A percentile compares a stretch with the other conserved stretches of the same genome.
phyloP scores from a whole-genome alignment of 2,329 filamentous ascomycete genomes.

The Ophiostoma novo-ulmi region DNA sequence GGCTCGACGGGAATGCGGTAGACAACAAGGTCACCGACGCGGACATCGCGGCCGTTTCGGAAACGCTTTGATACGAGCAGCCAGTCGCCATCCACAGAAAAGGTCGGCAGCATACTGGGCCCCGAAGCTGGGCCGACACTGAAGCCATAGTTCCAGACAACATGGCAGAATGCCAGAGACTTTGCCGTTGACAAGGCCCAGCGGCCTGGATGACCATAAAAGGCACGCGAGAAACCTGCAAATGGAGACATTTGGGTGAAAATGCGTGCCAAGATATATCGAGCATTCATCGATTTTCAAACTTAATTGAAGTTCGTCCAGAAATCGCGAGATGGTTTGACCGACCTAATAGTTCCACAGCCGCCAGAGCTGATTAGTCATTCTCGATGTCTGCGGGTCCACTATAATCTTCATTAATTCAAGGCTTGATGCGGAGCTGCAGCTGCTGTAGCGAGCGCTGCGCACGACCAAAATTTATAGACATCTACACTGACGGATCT shows the following conservation, averaged over 20 bases:
- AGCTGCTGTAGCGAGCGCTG: not conserved
- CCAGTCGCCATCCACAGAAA: constrained; percentile 61
- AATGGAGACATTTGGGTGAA: constrained; percentile 26
- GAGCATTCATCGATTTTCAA: not conserved
- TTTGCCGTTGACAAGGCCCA: constrained; percentile 45
- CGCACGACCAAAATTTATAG: not conserved
- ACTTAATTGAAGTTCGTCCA: no score
- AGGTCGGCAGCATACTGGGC: constrained; percentile 85
- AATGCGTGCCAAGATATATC: not conserved
- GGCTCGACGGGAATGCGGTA: constrained; percentile 69
- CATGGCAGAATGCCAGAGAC: constrained; percentile 44
- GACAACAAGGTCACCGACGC: constrained; percentile 78
- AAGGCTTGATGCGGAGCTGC: constrained; percentile 1
- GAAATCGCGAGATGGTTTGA: not conserved
- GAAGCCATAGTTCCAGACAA: constrained; percentile 58
- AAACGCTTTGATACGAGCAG: constrained; percentile 64
- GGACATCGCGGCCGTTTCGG: constrained; percentile 58
- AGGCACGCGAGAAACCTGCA: constrained; percentile 26
- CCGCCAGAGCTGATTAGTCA: constrained; percentile 13
- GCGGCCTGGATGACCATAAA: constrained; percentile 40
- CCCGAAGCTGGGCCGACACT: constrained; percentile 58
- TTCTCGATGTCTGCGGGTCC: not conserved
- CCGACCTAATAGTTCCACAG: not conserved
- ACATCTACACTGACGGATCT: not conserved
- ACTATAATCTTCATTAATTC: not conserved